Percentiles rank a stretch among this genome's conserved stretches.
Conservation (phyloP, 805 yeast species). For the Metschnikowia drakensbergensis region DNA sequence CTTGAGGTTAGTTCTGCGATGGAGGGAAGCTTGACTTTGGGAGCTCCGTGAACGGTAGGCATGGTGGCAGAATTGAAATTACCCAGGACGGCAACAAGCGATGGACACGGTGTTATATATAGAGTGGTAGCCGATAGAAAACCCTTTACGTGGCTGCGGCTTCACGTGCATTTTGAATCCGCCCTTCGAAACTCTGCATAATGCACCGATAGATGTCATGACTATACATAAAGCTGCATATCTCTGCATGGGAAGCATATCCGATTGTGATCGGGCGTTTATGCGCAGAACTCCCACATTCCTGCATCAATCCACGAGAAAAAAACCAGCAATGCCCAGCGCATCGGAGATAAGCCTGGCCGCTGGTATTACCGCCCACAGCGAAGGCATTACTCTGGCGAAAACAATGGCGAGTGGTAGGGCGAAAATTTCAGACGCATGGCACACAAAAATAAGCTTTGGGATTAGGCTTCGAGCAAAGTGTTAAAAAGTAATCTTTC, state of each 20-base stretch:
- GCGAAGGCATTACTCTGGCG: not conserved
- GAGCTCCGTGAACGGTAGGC: not conserved
- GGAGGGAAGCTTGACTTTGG: slow-evolving; percentile 18
- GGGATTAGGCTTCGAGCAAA: too few relatives aligned
- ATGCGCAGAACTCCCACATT: not conserved
- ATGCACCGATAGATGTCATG: slow-evolving; percentile 6
- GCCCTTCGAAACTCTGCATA: slow-evolving; percentile 1
- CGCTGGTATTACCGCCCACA: not conserved
- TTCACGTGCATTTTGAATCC: slow-evolving; percentile 2
- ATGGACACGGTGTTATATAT: not conserved
- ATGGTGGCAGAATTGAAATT: slow-evolving; percentile 1
- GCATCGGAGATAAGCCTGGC: not conserved
- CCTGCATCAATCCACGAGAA: not conserved
- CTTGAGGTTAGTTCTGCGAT: slow-evolving; percentile 17
- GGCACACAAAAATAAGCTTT: too few relatives aligned
- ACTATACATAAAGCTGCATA: not conserved
- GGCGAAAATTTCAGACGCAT: too few relatives aligned
- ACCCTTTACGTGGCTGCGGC: not conserved
- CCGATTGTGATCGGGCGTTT: slow-evolving; percentile 1
- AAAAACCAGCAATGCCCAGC: not conserved
- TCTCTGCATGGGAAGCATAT: not conserved
- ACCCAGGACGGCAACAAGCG: not conserved
- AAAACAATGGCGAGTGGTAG: too few relatives aligned
- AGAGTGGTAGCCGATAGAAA: not conserved
- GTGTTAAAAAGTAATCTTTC: too few relatives aligned